A percentile compares a stretch with the other conserved stretches of the same genome.
phyloP scores from a whole-genome alignment of 805 yeast species.

The Metschnikowia proteae region DNA sequence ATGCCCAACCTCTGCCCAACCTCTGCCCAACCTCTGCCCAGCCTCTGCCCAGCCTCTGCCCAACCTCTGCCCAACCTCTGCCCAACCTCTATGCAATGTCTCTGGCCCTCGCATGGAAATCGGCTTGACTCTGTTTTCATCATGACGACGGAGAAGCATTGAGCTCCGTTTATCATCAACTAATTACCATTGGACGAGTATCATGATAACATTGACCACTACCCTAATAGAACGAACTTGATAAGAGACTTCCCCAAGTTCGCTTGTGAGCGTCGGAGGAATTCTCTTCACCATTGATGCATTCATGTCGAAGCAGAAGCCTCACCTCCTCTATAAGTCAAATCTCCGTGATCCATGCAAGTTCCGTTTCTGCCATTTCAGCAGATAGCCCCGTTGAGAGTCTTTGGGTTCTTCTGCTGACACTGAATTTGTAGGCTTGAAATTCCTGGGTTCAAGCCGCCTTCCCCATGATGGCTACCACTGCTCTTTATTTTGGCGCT shows the following conservation, averaged over 20 bases:
- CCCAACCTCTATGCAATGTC: too few relatives aligned
- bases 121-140: slow-evolving; percentile 17
- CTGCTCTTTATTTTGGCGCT: slow-evolving; percentile 32
- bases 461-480: slow-evolving; percentile 26
- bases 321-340: slow-evolving; percentile 1
- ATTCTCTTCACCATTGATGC: slow-evolving; percentile 1
- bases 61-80: too few relatives aligned
- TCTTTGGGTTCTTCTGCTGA: too few relatives aligned
- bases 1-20: slow-evolving; percentile 11
- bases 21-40: too few relatives aligned
- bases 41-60: too few relatives aligned
- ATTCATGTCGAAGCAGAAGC: not conserved
- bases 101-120: slow-evolving; percentile 10
- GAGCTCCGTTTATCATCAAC: slow-evolving; percentile 32
- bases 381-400: slow-evolving; percentile 7
- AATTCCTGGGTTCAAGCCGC: slow-evolving; percentile 21
- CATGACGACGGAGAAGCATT: slow-evolving; percentile 26
- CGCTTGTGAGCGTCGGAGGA: not conserved
- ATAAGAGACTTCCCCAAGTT: not conserved
- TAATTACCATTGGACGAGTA: slow-evolving; percentile 42
- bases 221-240: slow-evolving; percentile 10
- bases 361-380: slow-evolving; percentile 15
- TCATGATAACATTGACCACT: slow-evolving; percentile 23
- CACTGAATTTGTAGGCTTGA: slow-evolving; percentile 7
- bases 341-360: slow-evolving; percentile 4